Percentiles rank a stretch among this genome's conserved stretches.
These are phyloP conservation scores for Spergularia marina DNA, from an alignment of 148 eudicot species.

Conservation along the genomic window DNA sequence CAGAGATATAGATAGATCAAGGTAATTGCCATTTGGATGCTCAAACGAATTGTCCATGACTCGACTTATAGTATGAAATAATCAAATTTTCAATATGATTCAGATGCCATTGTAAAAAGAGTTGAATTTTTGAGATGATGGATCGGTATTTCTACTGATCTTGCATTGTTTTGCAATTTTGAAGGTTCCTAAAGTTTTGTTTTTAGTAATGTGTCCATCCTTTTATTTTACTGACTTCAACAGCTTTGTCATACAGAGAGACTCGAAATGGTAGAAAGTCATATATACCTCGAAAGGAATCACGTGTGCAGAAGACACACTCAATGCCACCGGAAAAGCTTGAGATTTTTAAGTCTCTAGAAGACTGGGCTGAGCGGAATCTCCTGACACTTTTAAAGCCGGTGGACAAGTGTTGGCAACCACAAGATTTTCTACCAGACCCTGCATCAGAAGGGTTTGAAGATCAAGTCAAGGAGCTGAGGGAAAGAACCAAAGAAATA, in stretches of 20 bases:
- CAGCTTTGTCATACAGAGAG: neutral
- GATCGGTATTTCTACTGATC: no score
- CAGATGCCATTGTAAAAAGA: no score
- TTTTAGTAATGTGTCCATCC: neutral
- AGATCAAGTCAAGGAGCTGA: constrained; percentile 46
- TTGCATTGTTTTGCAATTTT: no score
- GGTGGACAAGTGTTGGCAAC: constrained; percentile 65
- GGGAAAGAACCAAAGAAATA: constrained; percentile 44
- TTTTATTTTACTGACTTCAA: neutral
- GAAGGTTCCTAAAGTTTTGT: neutral
- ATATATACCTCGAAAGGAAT: constrained; percentile 36
- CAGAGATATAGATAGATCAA: no score
- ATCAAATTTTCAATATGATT: no score
- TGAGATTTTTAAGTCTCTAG: constrained; percentile 55
- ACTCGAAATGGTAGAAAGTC: constrained; percentile 23
- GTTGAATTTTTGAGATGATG: no score
- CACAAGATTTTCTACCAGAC: constrained; percentile 60
- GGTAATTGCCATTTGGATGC: no score
- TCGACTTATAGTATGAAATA: no score
- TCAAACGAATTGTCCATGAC: no score
- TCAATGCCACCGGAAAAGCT: constrained; percentile 60
- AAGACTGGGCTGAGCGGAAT: constrained; percentile 49
- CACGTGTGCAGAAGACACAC: constrained; percentile 42
- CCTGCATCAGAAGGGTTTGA: constrained; percentile 48
- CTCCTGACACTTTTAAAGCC: constrained; percentile 48